A percentile compares a stretch with the other conserved stretches of the same genome.
These are phyloP conservation scores for Blastobotrys petasosporus DNA, from an alignment of 1,139 yeast genomes.

Conservation along the genomic window DNA sequence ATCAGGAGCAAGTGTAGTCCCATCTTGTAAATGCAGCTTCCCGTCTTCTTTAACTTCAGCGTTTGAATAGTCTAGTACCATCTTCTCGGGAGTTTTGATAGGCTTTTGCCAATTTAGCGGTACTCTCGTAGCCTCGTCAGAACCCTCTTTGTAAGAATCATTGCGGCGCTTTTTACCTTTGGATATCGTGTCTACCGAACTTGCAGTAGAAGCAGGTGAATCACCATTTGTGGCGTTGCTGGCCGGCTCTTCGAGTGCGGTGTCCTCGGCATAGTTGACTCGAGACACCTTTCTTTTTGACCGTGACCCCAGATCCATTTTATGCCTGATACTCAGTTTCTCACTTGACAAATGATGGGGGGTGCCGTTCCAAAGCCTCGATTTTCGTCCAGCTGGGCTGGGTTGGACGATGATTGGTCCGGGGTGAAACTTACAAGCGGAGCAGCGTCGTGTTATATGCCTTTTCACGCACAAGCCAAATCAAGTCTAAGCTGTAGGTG, in stretches of 20 bases:
- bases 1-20: constrained; percentile 29
- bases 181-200: neutral
- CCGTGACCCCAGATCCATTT: neutral
- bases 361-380: neutral
- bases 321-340: neutral
- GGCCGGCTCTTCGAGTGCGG: constrained; percentile 9
- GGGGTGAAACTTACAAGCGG: too few relatives aligned
- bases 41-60: constrained; percentile 38
- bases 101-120: constrained; percentile 36
- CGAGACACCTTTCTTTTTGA: constrained; percentile 25
- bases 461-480: too few relatives aligned
- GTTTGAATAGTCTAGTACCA: constrained; percentile 34
- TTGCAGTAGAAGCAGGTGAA: too few relatives aligned
- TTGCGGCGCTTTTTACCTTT: constrained; percentile 1
- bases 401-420: too few relatives aligned
- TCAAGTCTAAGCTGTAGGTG: too few relatives aligned
- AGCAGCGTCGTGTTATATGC: too few relatives aligned
- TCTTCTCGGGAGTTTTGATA: constrained; percentile 24
- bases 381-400: too few relatives aligned
- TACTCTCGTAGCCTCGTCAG: constrained; percentile 11
- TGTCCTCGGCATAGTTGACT: constrained; percentile 30
- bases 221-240: neutral
- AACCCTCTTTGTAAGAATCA: constrained; percentile 1
- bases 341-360: neutral
- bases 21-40: constrained; percentile 33